phyloP scores from a whole-genome alignment of 352 stramenopile species.

The Globisporangium uncinulatum region DNA sequence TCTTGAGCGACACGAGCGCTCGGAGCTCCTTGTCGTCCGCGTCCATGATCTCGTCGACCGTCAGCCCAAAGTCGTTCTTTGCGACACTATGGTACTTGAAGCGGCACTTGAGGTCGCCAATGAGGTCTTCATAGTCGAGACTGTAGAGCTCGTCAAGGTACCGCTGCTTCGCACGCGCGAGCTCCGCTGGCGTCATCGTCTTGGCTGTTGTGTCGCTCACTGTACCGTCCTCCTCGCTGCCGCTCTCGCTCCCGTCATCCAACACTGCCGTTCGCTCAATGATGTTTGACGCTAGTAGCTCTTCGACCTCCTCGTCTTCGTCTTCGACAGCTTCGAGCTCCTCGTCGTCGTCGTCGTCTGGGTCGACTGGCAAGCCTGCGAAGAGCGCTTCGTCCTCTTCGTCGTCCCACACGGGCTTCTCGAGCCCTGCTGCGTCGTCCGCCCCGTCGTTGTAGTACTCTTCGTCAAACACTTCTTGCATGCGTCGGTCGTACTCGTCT shows the following conservation, averaged over 20 bases:
- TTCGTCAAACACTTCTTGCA: slow-evolving; percentile 96
- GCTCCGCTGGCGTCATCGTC: slow-evolving; percentile 54
- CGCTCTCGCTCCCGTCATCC: slow-evolving; percentile 18
- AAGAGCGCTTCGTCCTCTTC: slow-evolving; percentile 85
- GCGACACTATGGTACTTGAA: slow-evolving; percentile 98
- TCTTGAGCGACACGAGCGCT: slow-evolving; percentile 96
- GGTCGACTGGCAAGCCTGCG: slow-evolving; percentile 53
- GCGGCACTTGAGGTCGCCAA: slow-evolving; percentile 95
- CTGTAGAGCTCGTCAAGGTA: slow-evolving; percentile 97
- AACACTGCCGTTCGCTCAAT: slow-evolving; percentile 18
- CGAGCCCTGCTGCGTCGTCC: slow-evolving; percentile 29
- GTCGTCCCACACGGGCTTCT: slow-evolving; percentile 78
- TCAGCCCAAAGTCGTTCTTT: slow-evolving; percentile 95
- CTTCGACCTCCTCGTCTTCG: slow-evolving; percentile 18
- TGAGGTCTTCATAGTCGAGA: slow-evolving; percentile 99
- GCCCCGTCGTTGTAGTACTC: slow-evolving; percentile 94
- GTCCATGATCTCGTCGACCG: slow-evolving; percentile 96
- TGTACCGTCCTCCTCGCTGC: slow-evolving; percentile 26
- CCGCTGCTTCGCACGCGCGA: slow-evolving; percentile 85
- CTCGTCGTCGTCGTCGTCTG: slow-evolving; percentile 51
- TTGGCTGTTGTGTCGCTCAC: slow-evolving; percentile 34
- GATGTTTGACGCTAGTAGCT: slow-evolving; percentile 27
- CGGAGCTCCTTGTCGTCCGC: slow-evolving; percentile 96
- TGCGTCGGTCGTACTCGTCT: slow-evolving; percentile 95
- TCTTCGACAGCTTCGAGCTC: slow-evolving; percentile 14